A percentile compares a stretch with the other conserved stretches of the same genome.
Conservation (phyloP, 768 basidiomycete genomes). For the Suillus luteus region DNA sequence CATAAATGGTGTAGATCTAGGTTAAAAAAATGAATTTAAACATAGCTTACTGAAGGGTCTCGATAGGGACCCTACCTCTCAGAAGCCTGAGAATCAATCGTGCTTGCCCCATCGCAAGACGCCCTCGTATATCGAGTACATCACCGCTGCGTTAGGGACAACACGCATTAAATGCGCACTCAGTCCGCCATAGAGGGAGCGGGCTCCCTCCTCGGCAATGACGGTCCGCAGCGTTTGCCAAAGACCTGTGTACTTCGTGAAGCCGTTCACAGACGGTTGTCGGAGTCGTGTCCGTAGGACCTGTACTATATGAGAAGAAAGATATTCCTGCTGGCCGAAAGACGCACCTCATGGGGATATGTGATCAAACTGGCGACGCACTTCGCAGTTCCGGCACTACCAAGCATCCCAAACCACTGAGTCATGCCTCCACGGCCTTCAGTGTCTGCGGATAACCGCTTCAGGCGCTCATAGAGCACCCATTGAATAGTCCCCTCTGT, state of each 20-base stretch:
- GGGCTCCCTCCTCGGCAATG: conserved; percentile 86
- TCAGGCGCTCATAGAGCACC: conserved; percentile 93
- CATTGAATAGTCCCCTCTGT: conserved; percentile 97
- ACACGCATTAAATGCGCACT: conserved; percentile 96
- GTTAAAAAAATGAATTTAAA: not conserved
- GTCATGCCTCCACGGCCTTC: conserved; percentile 56
- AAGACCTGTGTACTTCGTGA: conserved; percentile 84
- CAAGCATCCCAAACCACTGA: conserved; percentile 83
- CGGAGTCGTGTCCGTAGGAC: conserved; percentile 91
- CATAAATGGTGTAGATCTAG: conserved; percentile 13
- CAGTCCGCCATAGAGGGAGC: conserved; percentile 87
- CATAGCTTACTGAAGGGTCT: not conserved
- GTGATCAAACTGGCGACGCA: conserved; percentile 93
- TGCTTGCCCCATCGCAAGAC: conserved; percentile 58
- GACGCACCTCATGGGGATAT: conserved; percentile 92
- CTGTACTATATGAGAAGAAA: conserved; percentile 38
- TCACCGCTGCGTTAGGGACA: conserved; percentile 95
- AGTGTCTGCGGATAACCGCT: conserved; percentile 57
- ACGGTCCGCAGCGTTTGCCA: conserved; percentile 83
- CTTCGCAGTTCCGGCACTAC: conserved; percentile 91
- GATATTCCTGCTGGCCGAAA: not conserved
- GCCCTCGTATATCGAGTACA: conserved; percentile 95
- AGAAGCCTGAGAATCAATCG: not conserved
- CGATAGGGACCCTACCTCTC: not conserved
- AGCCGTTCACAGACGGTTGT: conserved; percentile 80